Conservation (phyloP, 495 filamentous ascomycete species). For the Penicillium paradoxum region DNA sequence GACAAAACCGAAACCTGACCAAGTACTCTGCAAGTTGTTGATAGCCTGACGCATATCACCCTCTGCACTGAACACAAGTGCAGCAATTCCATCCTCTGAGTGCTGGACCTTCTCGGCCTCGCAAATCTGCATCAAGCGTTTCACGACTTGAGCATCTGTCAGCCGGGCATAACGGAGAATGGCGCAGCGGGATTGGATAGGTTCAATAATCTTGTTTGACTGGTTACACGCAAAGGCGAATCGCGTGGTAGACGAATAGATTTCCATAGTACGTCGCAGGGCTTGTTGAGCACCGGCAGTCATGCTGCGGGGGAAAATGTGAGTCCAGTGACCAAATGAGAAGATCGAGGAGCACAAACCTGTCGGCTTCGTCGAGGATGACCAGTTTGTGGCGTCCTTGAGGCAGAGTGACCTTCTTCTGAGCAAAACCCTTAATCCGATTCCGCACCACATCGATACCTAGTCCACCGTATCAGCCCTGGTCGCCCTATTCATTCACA, state of each 20-base stretch:
- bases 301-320: conserved; percentile 56
- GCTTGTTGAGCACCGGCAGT: conserved; percentile 95
- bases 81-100: conserved; percentile 90
- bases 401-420: conserved; percentile 97
- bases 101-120: conserved; percentile 82
- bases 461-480: conserved; percentile 24
- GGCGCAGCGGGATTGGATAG: conserved; percentile 90
- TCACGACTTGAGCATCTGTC: conserved; percentile 88
- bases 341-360: conserved; percentile 30
- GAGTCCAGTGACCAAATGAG: neutral
- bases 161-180: conserved; percentile 92
- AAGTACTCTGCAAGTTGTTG: conserved; percentile 96
- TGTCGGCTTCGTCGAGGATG: conserved; percentile 96
- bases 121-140: conserved; percentile 84
- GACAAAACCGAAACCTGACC: conserved; percentile 94
- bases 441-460: conserved; percentile 98
- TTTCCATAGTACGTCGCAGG: conserved; percentile 95
- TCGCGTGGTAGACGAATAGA: conserved; percentile 91
- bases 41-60: conserved; percentile 99
- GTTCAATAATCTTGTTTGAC: conserved; percentile 99
- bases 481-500: neutral
- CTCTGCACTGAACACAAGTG: conserved; percentile 93
- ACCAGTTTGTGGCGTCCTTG: conserved; percentile 89
- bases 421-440: conserved; percentile 96
- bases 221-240: conserved; percentile 99